Percentiles rank a stretch among this genome's conserved stretches.
phyloP scores from a whole-genome alignment of 2,329 filamentous ascomycete species.

The Penicillium sp. region DNA sequence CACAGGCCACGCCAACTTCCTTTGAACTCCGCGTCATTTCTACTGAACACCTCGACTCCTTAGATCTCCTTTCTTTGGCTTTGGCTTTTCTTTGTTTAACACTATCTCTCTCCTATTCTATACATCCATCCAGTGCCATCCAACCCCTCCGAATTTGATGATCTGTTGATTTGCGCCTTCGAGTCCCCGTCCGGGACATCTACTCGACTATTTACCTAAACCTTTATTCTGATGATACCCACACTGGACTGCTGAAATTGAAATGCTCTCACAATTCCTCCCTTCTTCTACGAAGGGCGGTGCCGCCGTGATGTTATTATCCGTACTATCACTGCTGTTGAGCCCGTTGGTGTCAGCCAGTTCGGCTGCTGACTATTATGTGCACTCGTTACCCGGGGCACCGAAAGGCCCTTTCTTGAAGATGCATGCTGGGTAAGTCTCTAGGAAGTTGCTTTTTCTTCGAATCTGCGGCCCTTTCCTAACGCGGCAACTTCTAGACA shows the following conservation, averaged over 20 bases:
- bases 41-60: constrained; percentile 1
- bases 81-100: not conserved
- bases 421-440: constrained; percentile 92
- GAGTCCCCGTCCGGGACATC: constrained; percentile 18
- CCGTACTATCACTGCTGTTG: constrained; percentile 26
- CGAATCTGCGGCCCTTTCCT: not conserved
- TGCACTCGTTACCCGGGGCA: constrained; percentile 78
- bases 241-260: constrained; percentile 12
- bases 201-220: not conserved
- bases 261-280: constrained; percentile 21
- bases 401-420: constrained; percentile 77
- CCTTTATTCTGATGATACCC: constrained; percentile 2
- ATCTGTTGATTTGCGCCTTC: constrained; percentile 14
- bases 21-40: constrained; percentile 12
- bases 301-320: constrained; percentile 21
- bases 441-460: not conserved
- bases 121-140: not conserved
- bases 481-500: constrained; percentile 58
- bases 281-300: constrained; percentile 13
- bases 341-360: constrained; percentile 40
- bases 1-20: constrained; percentile 17
- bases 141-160: constrained; percentile 11
- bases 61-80: not conserved
- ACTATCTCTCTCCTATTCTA: not conserved
- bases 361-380: constrained; percentile 82